Percentiles rank a stretch among this genome's conserved stretches.
phyloP scores from a whole-genome alignment of 192 early-diverging fungal genomes.

The Entomortierella beljakovae region DNA sequence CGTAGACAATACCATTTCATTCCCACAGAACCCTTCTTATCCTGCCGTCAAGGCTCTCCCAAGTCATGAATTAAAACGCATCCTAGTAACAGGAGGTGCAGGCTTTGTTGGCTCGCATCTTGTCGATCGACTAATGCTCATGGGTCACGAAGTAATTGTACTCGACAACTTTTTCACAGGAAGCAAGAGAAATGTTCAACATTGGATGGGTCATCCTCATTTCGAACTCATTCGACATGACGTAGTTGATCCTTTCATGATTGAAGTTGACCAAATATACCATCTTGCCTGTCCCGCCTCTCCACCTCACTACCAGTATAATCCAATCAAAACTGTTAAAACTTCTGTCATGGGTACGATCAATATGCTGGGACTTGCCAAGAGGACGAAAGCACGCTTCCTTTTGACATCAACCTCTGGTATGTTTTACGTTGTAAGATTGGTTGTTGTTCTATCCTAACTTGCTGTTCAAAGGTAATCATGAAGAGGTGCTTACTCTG shows the following conservation, averaged over 20 bases:
- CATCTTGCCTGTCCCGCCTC: slow-evolving; percentile 91
- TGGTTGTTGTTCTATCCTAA: neutral
- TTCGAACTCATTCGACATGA: slow-evolving; percentile 87
- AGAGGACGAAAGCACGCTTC: slow-evolving; percentile 82
- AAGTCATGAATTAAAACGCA: slow-evolving; percentile 69
- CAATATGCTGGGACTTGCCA: slow-evolving; percentile 89
- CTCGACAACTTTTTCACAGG: slow-evolving; percentile 90
- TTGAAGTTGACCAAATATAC: slow-evolving; percentile 88
- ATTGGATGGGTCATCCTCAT: slow-evolving; percentile 87
- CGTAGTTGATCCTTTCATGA: slow-evolving; percentile 85
- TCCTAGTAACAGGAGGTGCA: slow-evolving; percentile 89
- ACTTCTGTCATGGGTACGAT: slow-evolving; percentile 87
- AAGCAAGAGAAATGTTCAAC: slow-evolving; percentile 78
- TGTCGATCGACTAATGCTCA: slow-evolving; percentile 82
- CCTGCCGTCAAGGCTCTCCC: slow-evolving; percentile 70
- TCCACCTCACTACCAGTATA: slow-evolving; percentile 89
- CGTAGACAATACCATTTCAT: slow-evolving; percentile 56
- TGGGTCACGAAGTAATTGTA: slow-evolving; percentile 85
- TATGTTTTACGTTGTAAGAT: slow-evolving; percentile 11
- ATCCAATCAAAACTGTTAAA: slow-evolving; percentile 89
- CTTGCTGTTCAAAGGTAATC: neutral
- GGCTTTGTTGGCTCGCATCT: slow-evolving; percentile 90
- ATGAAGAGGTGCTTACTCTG: neutral
- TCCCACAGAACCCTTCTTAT: slow-evolving; percentile 56
- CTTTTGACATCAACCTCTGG: slow-evolving; percentile 84